These are phyloP conservation scores for Speleostelium caveatum DNA, from an alignment of 78 protist genomes.

Conservation along the genomic window DNA sequence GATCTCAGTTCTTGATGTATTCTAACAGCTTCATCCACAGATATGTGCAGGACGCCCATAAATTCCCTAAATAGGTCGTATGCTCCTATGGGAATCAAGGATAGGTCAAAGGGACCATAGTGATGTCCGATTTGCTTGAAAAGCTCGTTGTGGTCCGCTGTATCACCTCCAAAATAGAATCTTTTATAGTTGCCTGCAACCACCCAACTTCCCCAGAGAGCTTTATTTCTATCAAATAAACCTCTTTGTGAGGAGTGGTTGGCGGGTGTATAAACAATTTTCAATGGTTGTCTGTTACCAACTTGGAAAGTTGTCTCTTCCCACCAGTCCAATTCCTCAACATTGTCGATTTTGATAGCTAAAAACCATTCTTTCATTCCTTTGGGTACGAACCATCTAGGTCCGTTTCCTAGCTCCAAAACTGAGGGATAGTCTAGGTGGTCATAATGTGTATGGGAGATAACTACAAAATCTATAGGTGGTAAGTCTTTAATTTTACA, in stretches of 20 bases:
- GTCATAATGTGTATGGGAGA: conserved; percentile 77
- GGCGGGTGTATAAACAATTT: conserved; percentile 49
- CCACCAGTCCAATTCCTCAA: conserved; percentile 80
- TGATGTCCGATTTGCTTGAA: conserved; percentile 68
- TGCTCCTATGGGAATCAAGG: conserved; percentile 72
- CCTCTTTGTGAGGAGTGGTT: conserved; percentile 23
- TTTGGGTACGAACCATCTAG: conserved; percentile 26
- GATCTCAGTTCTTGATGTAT: conserved; percentile 47
- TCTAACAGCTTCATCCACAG: conserved; percentile 63
- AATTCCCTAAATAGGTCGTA: conserved; percentile 56
- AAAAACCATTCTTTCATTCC: conserved; percentile 60
- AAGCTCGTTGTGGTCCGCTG: conserved; percentile 44
- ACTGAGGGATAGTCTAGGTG: conserved; percentile 50
- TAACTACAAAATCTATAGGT: conserved; percentile 43
- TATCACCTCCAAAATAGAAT: conserved; percentile 72
- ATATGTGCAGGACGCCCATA: conserved; percentile 33
- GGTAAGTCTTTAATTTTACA: conserved; percentile 66
- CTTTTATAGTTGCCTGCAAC: conserved; percentile 35
- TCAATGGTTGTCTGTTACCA: not conserved
- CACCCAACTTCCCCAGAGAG: conserved; percentile 57
- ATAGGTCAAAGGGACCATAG: conserved; percentile 73
- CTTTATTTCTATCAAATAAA: not conserved
- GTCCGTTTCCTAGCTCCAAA: not conserved
- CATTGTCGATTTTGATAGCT: conserved; percentile 1
- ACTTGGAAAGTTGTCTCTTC: conserved; percentile 11